A percentile compares a stretch with the other conserved stretches of the same genome.
These are phyloP conservation scores for Eragrostis nindensis DNA, from an alignment of 176 grass and related monocot genomes.

Conservation along the genomic window DNA sequence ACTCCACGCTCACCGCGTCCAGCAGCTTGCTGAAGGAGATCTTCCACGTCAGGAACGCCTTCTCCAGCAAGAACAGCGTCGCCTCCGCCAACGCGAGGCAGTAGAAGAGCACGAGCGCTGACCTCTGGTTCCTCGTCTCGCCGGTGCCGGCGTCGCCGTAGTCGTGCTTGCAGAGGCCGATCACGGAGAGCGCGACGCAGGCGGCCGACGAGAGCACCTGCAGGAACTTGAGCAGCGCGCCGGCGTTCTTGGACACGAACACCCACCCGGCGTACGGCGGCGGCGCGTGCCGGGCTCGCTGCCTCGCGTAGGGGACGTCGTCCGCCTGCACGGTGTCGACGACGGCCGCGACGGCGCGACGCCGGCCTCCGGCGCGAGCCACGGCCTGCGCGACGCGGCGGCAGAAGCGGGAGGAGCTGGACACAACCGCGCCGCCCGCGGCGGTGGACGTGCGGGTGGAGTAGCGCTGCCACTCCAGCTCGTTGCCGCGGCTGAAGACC, in stretches of 20 bases:
- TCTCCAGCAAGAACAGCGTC: constrained; percentile 42
- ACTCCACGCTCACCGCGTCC: constrained; percentile 41
- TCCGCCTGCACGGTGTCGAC: background rate
- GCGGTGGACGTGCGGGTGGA: constrained; percentile 4
- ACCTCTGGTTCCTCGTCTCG: background rate
- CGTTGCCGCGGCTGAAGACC: constrained; percentile 32
- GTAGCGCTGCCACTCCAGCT: constrained; percentile 48
- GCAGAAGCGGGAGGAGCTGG: background rate
- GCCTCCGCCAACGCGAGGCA: constrained; percentile 56
- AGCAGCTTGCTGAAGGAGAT: constrained; percentile 42
- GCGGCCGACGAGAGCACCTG: constrained; percentile 49
- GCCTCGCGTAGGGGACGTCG: background rate
- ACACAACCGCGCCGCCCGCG: background rate
- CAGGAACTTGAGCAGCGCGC: constrained; percentile 55
- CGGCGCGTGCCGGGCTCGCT: background rate
- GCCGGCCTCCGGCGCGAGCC: background rate
- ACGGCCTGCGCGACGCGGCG: background rate
- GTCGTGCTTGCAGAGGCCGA: constrained; percentile 51
- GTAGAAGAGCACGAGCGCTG: constrained; percentile 63
- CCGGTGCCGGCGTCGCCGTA: constrained; percentile 30
- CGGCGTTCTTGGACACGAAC: constrained; percentile 47
- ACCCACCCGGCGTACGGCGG: background rate
- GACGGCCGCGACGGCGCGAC: background rate
- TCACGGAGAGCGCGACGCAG: constrained; percentile 54
- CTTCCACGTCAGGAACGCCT: background rate